Base-by-base conservation (phyloP, 2,329 filamentous ascomycete genomes). In the Neofusicoccum parvum region DNA sequence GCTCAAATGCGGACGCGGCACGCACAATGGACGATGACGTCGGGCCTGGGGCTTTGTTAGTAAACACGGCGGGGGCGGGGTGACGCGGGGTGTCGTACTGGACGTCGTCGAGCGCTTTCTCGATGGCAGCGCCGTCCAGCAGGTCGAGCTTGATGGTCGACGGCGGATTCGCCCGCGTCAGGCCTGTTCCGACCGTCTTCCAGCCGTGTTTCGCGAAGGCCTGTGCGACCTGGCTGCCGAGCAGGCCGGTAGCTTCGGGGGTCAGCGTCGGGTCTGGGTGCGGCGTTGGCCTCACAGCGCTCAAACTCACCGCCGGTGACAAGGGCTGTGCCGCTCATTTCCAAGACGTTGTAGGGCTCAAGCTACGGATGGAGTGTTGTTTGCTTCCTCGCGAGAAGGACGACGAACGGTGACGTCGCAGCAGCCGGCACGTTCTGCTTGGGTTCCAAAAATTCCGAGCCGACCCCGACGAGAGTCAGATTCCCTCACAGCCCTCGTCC, bases 1-100 rank as follows among this genome's bases (percentile, higher is more conserved):
- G 51, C 41, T 41, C 10, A 49, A 20, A 27, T 5, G 46, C 17
- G 17, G 27, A 34, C 23, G 34, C 51, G 39, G 39, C 11, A 72
- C 87, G 76, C 79, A 92, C 92, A 94, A 76, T 96, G 92, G 41
- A 96, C 86, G 50, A 96, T 87, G 62, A 91, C 92, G 67, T 89
- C 81, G 6, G 92, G 92, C 73, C 90, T 92, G 73, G 23, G 14
- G 56, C 36, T 34, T 12, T 50, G 49, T 60, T 20, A 58, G 51
- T 46, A 59, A 59, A 56, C 48, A 45, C 23, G 4, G 51, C 17
- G 20, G 20, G 12, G 15, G 49, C 34, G 36, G 65, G 41, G 17
- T 23, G 17, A 41, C 11, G 17, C 32, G 6, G 11, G 54, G 27
- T 14, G 41, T 75, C 80, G 67, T 77, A 86, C 81, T 84, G 86